Evolutionary conservation across 140 eudicot genomes (phyloP), one percentile per base, ranked within the genome.

Genomic region (Bidens hawaiensis): DNA sequence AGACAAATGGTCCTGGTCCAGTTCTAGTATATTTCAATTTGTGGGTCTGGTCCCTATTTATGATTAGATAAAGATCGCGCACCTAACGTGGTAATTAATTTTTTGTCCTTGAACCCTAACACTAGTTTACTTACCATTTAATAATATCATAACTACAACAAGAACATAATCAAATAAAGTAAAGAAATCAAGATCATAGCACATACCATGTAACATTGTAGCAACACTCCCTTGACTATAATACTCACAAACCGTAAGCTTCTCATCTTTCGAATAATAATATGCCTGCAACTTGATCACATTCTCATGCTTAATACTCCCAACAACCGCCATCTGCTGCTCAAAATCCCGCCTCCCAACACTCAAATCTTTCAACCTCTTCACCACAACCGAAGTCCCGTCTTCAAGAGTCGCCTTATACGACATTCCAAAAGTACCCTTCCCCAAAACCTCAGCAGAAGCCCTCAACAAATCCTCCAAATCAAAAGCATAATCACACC

Each of bases 401-500:
- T 93, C 99, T 73, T 93, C 99, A 26, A 93, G 62, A 54, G 85
- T 88, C 1, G 99, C 96, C 73, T 88, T 93, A 77, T 87, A 93
- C 19, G 99, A 82, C 83, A 82, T 93, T 4, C 99, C 99, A 71
- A 84, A 88, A 24, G 95, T 83, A 13, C 99, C 99, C 80, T 93
- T 93, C 24, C 99, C 99, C 70, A 93, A 75, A 5, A 93, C 99
- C 76, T 93, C 99, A 22, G 99, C 99, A 60, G 99, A 93, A 41
- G 99, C 99, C 78, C 99, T 78, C 76, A 93, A 68, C 63, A 93
- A 75, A 77, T 93, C 99, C 62, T 93, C 99, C 78, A 93, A 82
- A 88, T 93, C 99, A 58, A 93, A 93, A 8, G 94, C 94, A 79
- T 82, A 93, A 36, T 75, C 83, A 72, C 99, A 88, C 4, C 96